A percentile compares a stretch with the other conserved stretches of the same genome.
Evolutionary conservation across 2,329 filamentous ascomycete genomes (phyloP).

Genomic region (Colletotrichum sublineola): DNA sequence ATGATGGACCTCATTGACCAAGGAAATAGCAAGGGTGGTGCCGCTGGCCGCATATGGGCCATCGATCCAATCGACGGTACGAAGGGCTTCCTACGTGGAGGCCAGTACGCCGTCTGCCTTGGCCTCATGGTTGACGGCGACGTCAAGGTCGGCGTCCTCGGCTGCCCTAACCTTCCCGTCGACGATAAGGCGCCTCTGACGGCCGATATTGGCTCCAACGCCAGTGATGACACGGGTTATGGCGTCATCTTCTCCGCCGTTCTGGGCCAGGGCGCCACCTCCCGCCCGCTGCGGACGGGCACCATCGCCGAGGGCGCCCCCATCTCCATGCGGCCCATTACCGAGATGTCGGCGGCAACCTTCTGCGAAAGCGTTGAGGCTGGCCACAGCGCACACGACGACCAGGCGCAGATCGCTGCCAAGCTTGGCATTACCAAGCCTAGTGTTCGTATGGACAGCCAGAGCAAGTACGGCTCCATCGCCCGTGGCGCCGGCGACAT

Average conservation of each 20-base stretch:
- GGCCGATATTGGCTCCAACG: slow-evolving; percentile 79
- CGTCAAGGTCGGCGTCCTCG: slow-evolving; percentile 93
- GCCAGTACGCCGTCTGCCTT: slow-evolving; percentile 96
- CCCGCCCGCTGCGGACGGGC: slow-evolving; percentile 75
- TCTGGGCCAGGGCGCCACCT: slow-evolving; percentile 82
- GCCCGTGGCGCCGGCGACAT: slow-evolving; percentile 94
- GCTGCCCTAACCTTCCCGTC: slow-evolving; percentile 93
- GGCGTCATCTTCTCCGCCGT: slow-evolving; percentile 93
- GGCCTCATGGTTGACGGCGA: slow-evolving; percentile 93
- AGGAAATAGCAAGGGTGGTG: slow-evolving; percentile 78
- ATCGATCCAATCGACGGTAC: slow-evolving; percentile 98
- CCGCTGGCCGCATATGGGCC: slow-evolving; percentile 88
- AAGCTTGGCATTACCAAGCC: slow-evolving; percentile 88
- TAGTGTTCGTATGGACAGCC: slow-evolving; percentile 96
- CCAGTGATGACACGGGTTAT: slow-evolving; percentile 79
- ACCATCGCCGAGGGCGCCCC: slow-evolving; percentile 63
- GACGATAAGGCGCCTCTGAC: slow-evolving; percentile 81
- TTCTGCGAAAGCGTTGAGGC: slow-evolving; percentile 98
- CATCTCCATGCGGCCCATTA: slow-evolving; percentile 85
- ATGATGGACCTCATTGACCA: slow-evolving; percentile 77
- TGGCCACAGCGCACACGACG: slow-evolving; percentile 88
- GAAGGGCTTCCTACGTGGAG: slow-evolving; percentile 95
- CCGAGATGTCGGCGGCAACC: slow-evolving; percentile 82
- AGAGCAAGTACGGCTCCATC: slow-evolving; percentile 97
- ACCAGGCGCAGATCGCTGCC: slow-evolving; percentile 86